These are phyloP conservation scores for Hyphopichia fennica DNA, from an alignment of 1,139 yeast genomes.

Conservation along the genomic window DNA sequence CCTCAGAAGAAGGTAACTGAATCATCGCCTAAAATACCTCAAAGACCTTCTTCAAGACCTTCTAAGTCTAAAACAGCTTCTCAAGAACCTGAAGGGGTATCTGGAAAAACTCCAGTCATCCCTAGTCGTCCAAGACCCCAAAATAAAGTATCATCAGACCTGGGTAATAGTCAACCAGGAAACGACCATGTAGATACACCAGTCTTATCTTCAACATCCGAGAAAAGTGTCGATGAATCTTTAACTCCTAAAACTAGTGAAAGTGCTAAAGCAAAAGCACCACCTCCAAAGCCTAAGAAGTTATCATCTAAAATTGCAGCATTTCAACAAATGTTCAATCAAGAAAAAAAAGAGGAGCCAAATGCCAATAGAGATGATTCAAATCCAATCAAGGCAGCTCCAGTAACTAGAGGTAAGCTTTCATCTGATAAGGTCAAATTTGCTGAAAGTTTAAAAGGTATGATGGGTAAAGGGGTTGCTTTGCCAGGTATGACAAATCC, in stretches of 20 bases:
- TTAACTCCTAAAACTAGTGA: not conserved
- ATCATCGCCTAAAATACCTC: constrained; percentile 6
- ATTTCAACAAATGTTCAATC: constrained; percentile 67
- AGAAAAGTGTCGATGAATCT: not conserved
- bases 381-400: constrained; percentile 3
- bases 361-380: constrained; percentile 6
- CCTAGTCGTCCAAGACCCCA: not conserved
- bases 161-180: not conserved
- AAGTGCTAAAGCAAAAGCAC: constrained; percentile 35
- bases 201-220: not conserved
- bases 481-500: constrained; percentile 62
- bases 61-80: not conserved
- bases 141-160: not conserved
- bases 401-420: constrained; percentile 16
- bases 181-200: not conserved
- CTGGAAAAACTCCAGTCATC: not conserved
- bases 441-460: constrained; percentile 56
- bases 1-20: constrained; percentile 7
- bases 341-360: constrained; percentile 13
- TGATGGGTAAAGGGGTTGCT: constrained; percentile 56
- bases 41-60: constrained; percentile 4
- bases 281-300: constrained; percentile 74
- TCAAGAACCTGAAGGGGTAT: not conserved
- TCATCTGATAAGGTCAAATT: constrained; percentile 44
- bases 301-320: constrained; percentile 78